A percentile compares a stretch with the other conserved stretches of the same genome.
Evolutionary conservation across 306 rosid genomes (phyloP).

Genomic region (Trifolium fragiferum): DNA sequence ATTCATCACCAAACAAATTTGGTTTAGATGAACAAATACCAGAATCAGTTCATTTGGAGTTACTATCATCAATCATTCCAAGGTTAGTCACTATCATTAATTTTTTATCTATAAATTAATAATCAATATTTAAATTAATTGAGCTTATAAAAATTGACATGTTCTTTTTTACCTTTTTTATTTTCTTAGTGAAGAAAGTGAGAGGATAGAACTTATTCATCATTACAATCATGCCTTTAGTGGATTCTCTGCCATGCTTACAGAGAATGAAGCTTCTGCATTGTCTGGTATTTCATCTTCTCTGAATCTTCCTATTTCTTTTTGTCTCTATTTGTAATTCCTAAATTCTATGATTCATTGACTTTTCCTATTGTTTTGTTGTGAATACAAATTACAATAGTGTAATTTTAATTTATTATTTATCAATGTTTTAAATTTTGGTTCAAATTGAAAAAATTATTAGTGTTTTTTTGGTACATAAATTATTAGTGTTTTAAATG

Average conservation of each 20-base stretch:
- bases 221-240: constrained; percentile 76
- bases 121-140: constrained; percentile 11
- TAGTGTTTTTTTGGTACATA: no score
- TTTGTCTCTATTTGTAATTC: constrained; percentile 18
- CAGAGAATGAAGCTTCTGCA: constrained; percentile 77
- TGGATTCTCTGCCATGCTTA: constrained; percentile 95
- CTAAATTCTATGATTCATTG: constrained; percentile 19
- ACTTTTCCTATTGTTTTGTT: neutral
- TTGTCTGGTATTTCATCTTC: constrained; percentile 64
- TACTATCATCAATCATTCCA: constrained; percentile 68
- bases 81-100: constrained; percentile 31
- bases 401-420: no score
- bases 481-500: no score
- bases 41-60: constrained; percentile 60
- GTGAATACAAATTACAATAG: neutral
- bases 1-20: constrained; percentile 54
- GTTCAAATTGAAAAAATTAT: no score
- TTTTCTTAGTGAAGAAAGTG: constrained; percentile 64
- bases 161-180: neutral
- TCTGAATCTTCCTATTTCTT: neutral
- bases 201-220: constrained; percentile 61
- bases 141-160: neutral
- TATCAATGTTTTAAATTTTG: no score
- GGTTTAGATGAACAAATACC: constrained; percentile 45
- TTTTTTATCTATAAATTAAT: constrained; percentile 12